Conservation (phyloP, 1,284 basidiomycete genomes). For the Irpex lacteus region DNA sequence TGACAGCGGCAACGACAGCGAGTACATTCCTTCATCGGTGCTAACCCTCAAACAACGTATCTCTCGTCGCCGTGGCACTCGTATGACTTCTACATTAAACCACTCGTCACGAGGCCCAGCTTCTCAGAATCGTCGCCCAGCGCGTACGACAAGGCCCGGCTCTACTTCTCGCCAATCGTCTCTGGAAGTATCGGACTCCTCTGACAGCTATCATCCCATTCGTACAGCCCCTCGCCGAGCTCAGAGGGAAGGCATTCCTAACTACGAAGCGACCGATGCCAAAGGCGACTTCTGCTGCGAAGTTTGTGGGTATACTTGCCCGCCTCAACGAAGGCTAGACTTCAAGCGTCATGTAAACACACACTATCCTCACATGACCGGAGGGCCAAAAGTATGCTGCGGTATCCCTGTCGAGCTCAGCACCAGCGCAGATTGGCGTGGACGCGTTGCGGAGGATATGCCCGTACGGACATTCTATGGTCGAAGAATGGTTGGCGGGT, state of each 20-base stretch:
- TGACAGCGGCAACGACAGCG: not conserved
- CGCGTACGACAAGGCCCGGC: not conserved
- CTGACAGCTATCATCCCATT: not conserved
- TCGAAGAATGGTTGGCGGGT: constrained; percentile 46
- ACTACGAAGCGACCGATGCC: not conserved
- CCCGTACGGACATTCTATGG: constrained; percentile 23
- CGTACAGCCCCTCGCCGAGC: not conserved
- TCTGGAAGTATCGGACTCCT: not conserved
- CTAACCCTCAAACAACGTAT: not conserved
- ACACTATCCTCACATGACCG: not conserved
- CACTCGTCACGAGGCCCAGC: too few relatives aligned
- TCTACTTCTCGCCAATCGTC: not conserved
- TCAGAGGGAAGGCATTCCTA: not conserved
- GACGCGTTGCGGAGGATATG: constrained; percentile 17
- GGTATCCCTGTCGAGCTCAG: not conserved
- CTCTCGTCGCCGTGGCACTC: not conserved
- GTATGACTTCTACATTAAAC: not conserved
- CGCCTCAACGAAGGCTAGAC: not conserved
- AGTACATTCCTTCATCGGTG: not conserved
- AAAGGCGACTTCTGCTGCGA: not conserved
- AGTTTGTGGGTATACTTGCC: not conserved
- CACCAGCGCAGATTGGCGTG: not conserved
- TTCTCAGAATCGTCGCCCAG: not conserved
- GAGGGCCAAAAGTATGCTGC: not conserved
- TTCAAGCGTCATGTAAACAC: not conserved